phyloP scores from a whole-genome alignment of 257 asterid genomes.

The Nicotiana noctiflora region DNA sequence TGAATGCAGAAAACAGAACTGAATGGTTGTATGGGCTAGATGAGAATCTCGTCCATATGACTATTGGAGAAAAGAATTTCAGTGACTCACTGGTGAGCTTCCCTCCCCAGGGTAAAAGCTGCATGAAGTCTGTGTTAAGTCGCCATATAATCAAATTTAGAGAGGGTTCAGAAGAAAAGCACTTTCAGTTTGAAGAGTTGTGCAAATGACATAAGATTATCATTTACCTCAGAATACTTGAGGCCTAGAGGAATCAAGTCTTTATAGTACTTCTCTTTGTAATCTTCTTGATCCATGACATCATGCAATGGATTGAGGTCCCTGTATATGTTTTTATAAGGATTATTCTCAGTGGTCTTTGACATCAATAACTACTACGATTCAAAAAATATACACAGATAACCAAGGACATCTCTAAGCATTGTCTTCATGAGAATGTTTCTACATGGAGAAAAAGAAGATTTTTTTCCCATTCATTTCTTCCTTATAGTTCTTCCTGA shows the following conservation, averaged over 20 bases:
- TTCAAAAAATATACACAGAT: neutral
- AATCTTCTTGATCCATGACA: constrained; percentile 43
- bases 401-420: neutral
- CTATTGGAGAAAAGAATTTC: constrained; percentile 84
- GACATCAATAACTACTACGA: neutral
- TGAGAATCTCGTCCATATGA: constrained; percentile 78
- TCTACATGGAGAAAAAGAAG: neutral
- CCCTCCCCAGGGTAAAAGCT: constrained; percentile 99
- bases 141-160: constrained; percentile 26
- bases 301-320: constrained; percentile 86
- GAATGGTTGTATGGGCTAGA: constrained; percentile 42
- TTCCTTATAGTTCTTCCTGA: neutral
- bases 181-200: neutral
- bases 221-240: constrained; percentile 57
- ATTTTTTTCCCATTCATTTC: neutral
- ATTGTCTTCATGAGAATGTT: neutral
- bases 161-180: constrained; percentile 6
- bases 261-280: constrained; percentile 73
- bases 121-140: constrained; percentile 61
- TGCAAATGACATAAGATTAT: neutral
- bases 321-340: constrained; percentile 33
- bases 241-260: constrained; percentile 60
- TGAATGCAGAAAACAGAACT: constrained; percentile 65
- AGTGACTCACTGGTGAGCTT: constrained; percentile 78
- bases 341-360: neutral